Evolutionary conservation across 1,139 yeast genomes (phyloP).

Genomic region (Lodderomyces orthopsilosis): DNA sequence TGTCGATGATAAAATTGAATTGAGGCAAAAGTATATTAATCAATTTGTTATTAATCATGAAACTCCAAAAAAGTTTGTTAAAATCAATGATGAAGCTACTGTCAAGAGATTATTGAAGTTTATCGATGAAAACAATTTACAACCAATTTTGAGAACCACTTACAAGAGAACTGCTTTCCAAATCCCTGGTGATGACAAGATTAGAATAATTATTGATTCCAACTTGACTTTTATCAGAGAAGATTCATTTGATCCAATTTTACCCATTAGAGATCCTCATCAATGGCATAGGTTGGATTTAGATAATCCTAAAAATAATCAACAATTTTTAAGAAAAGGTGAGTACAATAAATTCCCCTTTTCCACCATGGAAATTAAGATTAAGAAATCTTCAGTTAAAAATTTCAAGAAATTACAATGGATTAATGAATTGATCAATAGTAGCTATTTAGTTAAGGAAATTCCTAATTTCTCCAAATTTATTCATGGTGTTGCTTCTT

Average conservation of each 20-base stretch:
- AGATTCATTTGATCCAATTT: slow-evolving; percentile 76
- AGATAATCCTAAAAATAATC: slow-evolving; percentile 71
- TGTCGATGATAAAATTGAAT: slow-evolving; percentile 56
- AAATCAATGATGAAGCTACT: slow-evolving; percentile 22
- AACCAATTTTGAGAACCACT: slow-evolving; percentile 83
- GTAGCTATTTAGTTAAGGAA: slow-evolving; percentile 79
- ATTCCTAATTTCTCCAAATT: slow-evolving; percentile 89
- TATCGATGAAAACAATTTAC: slow-evolving; percentile 62
- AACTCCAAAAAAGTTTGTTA: slow-evolving; percentile 25
- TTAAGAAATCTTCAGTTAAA: slow-evolving; percentile 51
- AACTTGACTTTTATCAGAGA: slow-evolving; percentile 86
- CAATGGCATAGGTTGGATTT: slow-evolving; percentile 93
- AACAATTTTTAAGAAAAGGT: slow-evolving; percentile 75
- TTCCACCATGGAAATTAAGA: slow-evolving; percentile 85
- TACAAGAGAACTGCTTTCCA: slow-evolving; percentile 95
- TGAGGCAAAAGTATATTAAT: slow-evolving; percentile 64
- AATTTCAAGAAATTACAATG: slow-evolving; percentile 54
- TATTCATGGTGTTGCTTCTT: slow-evolving; percentile 84
- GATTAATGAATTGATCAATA: slow-evolving; percentile 80
- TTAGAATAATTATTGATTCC: slow-evolving; percentile 85
- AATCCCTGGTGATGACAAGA: slow-evolving; percentile 94
- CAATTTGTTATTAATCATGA: slow-evolving; percentile 36
- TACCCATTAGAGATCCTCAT: slow-evolving; percentile 86
- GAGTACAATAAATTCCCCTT: slow-evolving; percentile 87
- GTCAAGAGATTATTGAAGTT: slow-evolving; percentile 55